Evolutionary conservation across 2,329 filamentous ascomycete species (phyloP).

Genomic region (Thielaviopsis cerberus): DNA sequence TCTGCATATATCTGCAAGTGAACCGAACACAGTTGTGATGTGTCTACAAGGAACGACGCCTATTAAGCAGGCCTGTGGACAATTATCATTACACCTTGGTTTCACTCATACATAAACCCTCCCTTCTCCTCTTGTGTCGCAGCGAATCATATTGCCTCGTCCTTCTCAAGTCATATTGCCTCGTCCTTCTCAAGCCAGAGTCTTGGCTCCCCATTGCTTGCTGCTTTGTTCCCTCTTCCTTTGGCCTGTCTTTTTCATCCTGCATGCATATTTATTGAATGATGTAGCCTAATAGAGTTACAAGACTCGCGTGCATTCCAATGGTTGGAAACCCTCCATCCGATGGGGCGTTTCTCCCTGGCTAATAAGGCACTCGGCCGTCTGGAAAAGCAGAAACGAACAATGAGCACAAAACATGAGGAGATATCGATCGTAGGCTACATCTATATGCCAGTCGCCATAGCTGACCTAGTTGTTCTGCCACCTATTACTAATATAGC

Average conservation of each 20-base stretch:
- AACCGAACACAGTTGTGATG: no score
- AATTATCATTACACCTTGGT: no score
- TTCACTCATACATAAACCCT: background rate
- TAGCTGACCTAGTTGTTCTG: no score
- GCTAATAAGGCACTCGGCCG: no score
- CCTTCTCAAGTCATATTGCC: background rate
- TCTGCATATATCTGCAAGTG: no score
- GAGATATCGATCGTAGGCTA: no score
- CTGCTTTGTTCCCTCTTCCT: background rate
- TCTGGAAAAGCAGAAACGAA: no score
- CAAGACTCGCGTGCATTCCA: background rate
- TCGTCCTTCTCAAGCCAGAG: background rate
- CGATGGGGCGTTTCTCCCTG: background rate
- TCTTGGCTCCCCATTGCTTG: background rate
- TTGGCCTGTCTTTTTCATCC: background rate
- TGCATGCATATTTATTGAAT: background rate
- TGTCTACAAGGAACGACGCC: no score
- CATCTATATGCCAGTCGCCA: no score
- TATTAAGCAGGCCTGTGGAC: no score
- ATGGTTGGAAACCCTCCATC: background rate
- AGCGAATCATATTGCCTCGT: background rate
- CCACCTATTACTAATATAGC: no score
- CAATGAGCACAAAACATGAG: no score
- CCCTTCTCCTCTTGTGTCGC: background rate
- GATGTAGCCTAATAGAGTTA: background rate